phyloP scores from a whole-genome alignment of 768 basidiomycete species.

The Butyriboletus loyo region DNA sequence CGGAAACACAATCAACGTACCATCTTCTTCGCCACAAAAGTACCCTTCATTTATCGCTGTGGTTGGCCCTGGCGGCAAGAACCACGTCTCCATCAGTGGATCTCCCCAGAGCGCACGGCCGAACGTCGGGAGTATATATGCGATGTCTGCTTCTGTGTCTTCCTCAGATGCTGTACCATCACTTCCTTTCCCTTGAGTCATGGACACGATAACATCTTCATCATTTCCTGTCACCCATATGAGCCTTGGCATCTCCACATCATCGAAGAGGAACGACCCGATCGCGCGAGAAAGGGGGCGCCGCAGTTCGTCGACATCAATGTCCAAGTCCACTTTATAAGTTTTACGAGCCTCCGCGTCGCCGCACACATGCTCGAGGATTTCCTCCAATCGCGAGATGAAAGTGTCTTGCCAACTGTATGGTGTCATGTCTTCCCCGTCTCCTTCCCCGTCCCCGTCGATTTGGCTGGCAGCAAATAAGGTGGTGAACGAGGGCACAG shows the following conservation, averaged over 20 bases:
- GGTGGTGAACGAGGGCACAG: constrained; percentile 13
- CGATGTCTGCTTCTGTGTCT: constrained; percentile 25
- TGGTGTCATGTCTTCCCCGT: constrained; percentile 24
- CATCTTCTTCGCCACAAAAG: constrained; percentile 41
- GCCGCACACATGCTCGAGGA: constrained; percentile 45
- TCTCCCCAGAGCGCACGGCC: constrained; percentile 71
- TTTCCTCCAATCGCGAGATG: constrained; percentile 52
- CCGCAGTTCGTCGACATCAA: constrained; percentile 43
- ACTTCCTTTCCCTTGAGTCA: constrained; percentile 19
- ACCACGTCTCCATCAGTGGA: constrained; percentile 67
- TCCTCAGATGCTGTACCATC: constrained; percentile 10
- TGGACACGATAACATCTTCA: constrained; percentile 53
- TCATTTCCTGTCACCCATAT: constrained; percentile 61
- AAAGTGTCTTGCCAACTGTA: constrained; percentile 81
- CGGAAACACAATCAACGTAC: constrained; percentile 49
- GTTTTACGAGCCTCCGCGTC: constrained; percentile 13
- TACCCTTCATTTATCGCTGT: constrained; percentile 62
- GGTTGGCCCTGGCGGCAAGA: constrained; percentile 48
- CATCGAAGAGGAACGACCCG: constrained; percentile 72
- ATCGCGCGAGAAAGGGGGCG: constrained; percentile 63
- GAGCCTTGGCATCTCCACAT: constrained; percentile 67
- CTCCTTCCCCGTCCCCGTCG: constrained; percentile 5
- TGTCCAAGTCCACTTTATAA: constrained; percentile 18
- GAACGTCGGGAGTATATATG: constrained; percentile 40
- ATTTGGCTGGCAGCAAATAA: constrained; percentile 3